Evolutionary conservation across 2,329 filamentous ascomycete genomes (phyloP).

Genomic region (Colletotrichum plurivorum): DNA sequence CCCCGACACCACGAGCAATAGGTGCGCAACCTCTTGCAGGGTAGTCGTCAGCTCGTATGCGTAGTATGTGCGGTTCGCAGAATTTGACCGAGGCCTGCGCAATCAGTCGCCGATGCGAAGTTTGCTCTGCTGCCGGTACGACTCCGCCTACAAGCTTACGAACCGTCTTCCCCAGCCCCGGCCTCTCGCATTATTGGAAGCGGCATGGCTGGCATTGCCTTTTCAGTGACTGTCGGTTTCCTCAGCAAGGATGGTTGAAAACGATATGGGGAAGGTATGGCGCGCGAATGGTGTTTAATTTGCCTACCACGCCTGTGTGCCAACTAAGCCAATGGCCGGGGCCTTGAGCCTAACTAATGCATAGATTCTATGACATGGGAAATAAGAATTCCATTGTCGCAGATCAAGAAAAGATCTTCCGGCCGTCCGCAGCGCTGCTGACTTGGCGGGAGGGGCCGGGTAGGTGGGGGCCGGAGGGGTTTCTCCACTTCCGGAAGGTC

Average conservation of each 20-base stretch:
- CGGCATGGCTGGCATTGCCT: background rate
- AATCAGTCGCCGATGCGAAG: slow-evolving; percentile 27
- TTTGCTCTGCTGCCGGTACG: background rate
- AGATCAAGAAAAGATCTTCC: slow-evolving; percentile 25
- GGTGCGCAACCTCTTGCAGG: slow-evolving; percentile 12
- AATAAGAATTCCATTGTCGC: slow-evolving; percentile 13
- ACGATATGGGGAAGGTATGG: no score
- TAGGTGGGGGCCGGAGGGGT: slow-evolving; percentile 17
- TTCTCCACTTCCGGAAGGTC: slow-evolving; percentile 14
- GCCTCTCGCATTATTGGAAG: no score
- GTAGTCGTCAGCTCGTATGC: background rate
- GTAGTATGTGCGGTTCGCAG: background rate
- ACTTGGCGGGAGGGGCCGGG: slow-evolving; percentile 21
- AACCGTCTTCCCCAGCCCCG: slow-evolving; percentile 8
- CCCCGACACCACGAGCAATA: slow-evolving; percentile 3
- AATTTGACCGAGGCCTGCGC: slow-evolving; percentile 2
- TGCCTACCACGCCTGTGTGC: no score
- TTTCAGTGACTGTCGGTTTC: no score
- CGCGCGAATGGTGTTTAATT: no score
- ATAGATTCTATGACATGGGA: slow-evolving; percentile 10
- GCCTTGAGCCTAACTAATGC: background rate
- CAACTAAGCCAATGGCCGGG: no score
- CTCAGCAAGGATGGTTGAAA: no score
- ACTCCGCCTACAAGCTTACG: slow-evolving; percentile 29
- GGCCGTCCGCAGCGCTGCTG: slow-evolving; percentile 21